Base-by-base conservation (phyloP, 352 stramenopile species). In the Phytophthora macrochlamydospora region DNA sequence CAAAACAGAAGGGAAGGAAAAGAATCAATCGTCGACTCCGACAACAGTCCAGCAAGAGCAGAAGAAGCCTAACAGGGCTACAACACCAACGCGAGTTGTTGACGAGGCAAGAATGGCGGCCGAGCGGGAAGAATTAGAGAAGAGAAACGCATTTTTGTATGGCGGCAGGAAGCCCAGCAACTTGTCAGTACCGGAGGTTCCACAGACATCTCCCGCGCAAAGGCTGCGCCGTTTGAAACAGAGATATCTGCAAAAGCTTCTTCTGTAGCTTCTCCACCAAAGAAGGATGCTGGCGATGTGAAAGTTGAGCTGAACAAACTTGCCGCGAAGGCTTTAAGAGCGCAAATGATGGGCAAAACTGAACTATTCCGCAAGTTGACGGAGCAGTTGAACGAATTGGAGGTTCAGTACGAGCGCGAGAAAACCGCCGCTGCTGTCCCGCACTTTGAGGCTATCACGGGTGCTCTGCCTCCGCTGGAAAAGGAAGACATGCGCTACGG, bases 341-440 rank as follows among this genome's bases (percentile, higher is more conserved):
- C 88, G 13, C 87, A 96, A 32, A 96, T 94, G 81, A 85, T 90
- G 75, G 88, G 88, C 43, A 93, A 96, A 42, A 85, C 73, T 11
- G 71, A 76, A 42, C 43, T 91, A 7, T 96, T 96, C 65, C 71
- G 80, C 33, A 84, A 78, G 35, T 70, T 94, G 50, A 94, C 85
- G 31, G 76, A 93, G 18, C 70, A 94, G 48, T 65, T 96, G 29
- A 94, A 94, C 55, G 83, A 93, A 4, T 61, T 91, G n/a, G 88
- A 96, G 58, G 83, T 80, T 11, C 77, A 78, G 32, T 65, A 80
- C 4, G 80, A 92, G 14, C 70, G 67, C 30, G 75, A 76, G 2
- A 75, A 83, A 29, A 75, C 59, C 0, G 73, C 65, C 3, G 51
- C 77, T 35, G 69, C 74, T 1, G 59, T 90, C n/a, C 81, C 83